Percentiles rank a stretch among this genome's conserved stretches.
These are phyloP conservation scores for Penicillium palitans DNA, from an alignment of 2,329 filamentous ascomycete species.

Conservation along the genomic window DNA sequence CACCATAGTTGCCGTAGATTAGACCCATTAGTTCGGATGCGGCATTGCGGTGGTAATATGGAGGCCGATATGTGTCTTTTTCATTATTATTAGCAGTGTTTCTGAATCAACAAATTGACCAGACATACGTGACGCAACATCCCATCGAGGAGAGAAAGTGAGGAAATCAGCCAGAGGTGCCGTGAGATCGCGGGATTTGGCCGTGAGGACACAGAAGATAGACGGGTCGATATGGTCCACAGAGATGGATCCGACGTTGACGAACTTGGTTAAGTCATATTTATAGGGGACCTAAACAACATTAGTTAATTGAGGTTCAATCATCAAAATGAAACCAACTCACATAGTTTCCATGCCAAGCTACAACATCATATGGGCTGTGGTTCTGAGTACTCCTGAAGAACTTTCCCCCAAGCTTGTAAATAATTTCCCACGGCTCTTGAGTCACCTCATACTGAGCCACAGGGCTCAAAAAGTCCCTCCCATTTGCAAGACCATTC, in stretches of 20 bases:
- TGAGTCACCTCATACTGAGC: constrained; percentile 59
- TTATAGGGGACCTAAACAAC: constrained; percentile 39
- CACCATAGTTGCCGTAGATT: constrained; percentile 38
- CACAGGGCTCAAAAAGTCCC: constrained; percentile 65
- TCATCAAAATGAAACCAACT: background rate
- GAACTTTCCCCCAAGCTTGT: constrained; percentile 63
- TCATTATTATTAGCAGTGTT: background rate
- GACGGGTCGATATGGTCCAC: constrained; percentile 46
- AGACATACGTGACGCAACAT: constrained; percentile 38
- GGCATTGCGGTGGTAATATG: constrained; percentile 47
- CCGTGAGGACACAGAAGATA: constrained; percentile 44
- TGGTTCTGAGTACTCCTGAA: constrained; percentile 63
- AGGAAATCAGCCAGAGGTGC: constrained; percentile 41
- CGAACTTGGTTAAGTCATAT: constrained; percentile 45
- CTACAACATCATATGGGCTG: constrained; percentile 69
- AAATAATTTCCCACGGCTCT: constrained; percentile 59
- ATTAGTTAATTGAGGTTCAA: background rate
- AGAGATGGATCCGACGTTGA: constrained; percentile 43
- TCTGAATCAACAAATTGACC: background rate
- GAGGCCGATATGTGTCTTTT: constrained; percentile 42
- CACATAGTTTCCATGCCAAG: constrained; percentile 68
- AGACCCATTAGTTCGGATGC: constrained; percentile 44
- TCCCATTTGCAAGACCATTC: constrained; percentile 64
- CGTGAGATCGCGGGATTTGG: constrained; percentile 38
- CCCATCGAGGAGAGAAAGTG: constrained; percentile 44